These are phyloP conservation scores for Leccinellum rugosiceps DNA, from an alignment of 768 basidiomycete species.

Conservation along the genomic window DNA sequence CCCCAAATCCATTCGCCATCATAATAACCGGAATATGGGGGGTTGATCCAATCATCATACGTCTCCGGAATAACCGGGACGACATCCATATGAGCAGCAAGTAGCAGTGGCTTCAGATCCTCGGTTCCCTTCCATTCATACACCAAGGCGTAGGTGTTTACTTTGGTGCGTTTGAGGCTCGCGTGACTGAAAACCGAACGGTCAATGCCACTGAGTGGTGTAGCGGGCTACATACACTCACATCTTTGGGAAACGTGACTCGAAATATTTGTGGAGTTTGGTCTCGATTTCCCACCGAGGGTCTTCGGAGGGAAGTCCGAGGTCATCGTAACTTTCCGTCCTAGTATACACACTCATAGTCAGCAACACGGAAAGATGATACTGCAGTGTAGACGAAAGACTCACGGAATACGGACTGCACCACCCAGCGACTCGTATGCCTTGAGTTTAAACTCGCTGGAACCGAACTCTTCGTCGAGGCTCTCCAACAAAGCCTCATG, in stretches of 20 bases:
- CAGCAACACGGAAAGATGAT: not conserved
- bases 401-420: constrained; percentile 34
- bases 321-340: constrained; percentile 52
- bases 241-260: constrained; percentile 57
- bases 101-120: constrained; percentile 51
- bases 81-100: constrained; percentile 49
- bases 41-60: constrained; percentile 37
- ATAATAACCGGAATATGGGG: not conserved
- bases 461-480: constrained; percentile 24
- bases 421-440: constrained; percentile 34
- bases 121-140: constrained; percentile 58
- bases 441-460: constrained; percentile 27
- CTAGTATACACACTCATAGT: constrained; percentile 24
- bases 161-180: constrained; percentile 46
- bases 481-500: constrained; percentile 19
- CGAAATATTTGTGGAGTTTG: constrained; percentile 23
- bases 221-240: constrained; percentile 28
- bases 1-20: not conserved
- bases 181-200: constrained; percentile 37
- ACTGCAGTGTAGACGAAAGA: not conserved
- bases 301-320: constrained; percentile 47
- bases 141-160: constrained; percentile 60
- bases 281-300: constrained; percentile 37
- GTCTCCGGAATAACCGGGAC: constrained; percentile 44
- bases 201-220: not conserved